Conservation (phyloP, 2,329 filamentous ascomycete genomes). For the Xylaria sp. region DNA sequence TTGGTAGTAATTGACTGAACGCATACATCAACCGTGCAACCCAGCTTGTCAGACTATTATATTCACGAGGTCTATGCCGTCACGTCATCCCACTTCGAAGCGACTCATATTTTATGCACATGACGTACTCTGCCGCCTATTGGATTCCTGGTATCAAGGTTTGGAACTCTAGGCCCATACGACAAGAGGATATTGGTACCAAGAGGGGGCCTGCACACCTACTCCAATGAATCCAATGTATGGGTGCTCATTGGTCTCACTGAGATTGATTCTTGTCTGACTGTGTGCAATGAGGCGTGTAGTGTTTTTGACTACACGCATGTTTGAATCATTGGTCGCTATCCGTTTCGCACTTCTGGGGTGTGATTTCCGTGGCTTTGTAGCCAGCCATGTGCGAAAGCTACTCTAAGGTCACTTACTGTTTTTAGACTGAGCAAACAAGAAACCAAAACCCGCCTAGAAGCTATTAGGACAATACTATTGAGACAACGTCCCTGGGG, state of each 20-base stretch:
- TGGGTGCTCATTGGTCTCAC: slow-evolving; percentile 11
- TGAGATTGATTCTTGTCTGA: background rate
- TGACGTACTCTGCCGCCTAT: slow-evolving; percentile 63
- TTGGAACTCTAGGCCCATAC: slow-evolving; percentile 64
- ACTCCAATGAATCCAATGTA: slow-evolving; percentile 64
- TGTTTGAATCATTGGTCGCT: background rate
- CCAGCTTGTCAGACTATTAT: slow-evolving; percentile 48
- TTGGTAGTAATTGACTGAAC: slow-evolving; percentile 13
- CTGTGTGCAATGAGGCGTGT: background rate
- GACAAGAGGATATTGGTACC: slow-evolving; percentile 65
- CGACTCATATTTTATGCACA: background rate
- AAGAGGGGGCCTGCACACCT: slow-evolving; percentile 66
- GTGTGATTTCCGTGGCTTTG: background rate
- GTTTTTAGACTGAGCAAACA: background rate
- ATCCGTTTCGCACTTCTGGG: background rate
- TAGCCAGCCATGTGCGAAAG: background rate
- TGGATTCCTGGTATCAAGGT: slow-evolving; percentile 66
- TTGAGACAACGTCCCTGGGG: too few species aligned
- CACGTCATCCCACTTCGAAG: slow-evolving; percentile 14
- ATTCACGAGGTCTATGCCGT: slow-evolving; percentile 41
- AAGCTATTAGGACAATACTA: background rate
- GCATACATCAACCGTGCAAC: slow-evolving; percentile 48
- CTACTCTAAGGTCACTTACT: background rate
- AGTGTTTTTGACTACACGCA: background rate
- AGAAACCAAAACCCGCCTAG: background rate